These are phyloP conservation scores for Hemisphaericaspora xylanilytica DNA, from an alignment of 1,139 yeast genomes.

Conservation along the genomic window DNA sequence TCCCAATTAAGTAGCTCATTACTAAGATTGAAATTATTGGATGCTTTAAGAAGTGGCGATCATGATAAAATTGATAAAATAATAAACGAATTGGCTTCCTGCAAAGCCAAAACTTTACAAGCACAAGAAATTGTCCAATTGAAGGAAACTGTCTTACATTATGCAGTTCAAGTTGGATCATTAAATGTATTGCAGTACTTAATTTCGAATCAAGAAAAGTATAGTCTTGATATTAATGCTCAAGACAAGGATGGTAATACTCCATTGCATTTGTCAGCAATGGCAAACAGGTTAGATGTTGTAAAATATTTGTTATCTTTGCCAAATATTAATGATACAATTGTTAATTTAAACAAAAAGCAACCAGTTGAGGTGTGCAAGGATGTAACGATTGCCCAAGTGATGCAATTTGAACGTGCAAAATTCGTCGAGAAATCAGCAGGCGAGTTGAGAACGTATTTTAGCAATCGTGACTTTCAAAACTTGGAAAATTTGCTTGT, in stretches of 20 bases:
- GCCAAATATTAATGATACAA: constrained; percentile 80
- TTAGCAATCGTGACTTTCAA: constrained; percentile 65
- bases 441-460: constrained; percentile 62
- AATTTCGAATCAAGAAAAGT: constrained; percentile 26
- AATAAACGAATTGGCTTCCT: constrained; percentile 35
- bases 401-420: constrained; percentile 80
- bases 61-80: constrained; percentile 38
- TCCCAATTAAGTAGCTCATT: constrained; percentile 57
- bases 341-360: constrained; percentile 63
- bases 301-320: constrained; percentile 64
- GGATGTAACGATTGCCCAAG: constrained; percentile 55
- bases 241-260: constrained; percentile 85
- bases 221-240: constrained; percentile 59
- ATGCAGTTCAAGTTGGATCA: constrained; percentile 89
- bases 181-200: constrained; percentile 42
- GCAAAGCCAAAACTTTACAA: constrained; percentile 34
- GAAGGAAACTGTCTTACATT: constrained; percentile 58
- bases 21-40: constrained; percentile 63
- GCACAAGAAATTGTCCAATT: constrained; percentile 42
- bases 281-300: constrained; percentile 70
- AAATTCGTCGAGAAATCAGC: constrained; percentile 79
- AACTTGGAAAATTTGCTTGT: constrained; percentile 64
- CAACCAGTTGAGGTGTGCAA: constrained; percentile 83
- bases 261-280: constrained; percentile 85
- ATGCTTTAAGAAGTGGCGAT: constrained; percentile 62